A percentile compares a stretch with the other conserved stretches of the same genome.
phyloP scores from a whole-genome alignment of 495 filamentous ascomycete species.

The Penicillium longicatenatum region DNA sequence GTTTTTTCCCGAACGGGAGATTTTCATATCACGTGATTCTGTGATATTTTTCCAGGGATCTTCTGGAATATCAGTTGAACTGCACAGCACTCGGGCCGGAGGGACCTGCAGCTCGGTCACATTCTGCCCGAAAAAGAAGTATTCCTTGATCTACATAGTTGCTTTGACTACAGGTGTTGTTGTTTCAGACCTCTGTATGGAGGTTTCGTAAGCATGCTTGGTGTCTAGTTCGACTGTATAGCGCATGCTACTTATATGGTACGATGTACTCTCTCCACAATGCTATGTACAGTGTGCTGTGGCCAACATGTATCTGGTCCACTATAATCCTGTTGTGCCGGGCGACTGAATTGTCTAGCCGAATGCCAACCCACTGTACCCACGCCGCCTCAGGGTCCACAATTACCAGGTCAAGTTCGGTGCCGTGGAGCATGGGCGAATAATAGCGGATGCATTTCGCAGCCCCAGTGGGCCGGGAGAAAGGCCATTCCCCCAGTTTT shows the following conservation, averaged over 20 bases:
- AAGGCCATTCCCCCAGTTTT: conserved; percentile 13
- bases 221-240: no score
- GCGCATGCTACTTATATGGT: no score
- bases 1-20: conserved; percentile 1
- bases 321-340: neutral
- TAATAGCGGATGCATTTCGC: conserved; percentile 26
- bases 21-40: neutral
- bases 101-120: neutral
- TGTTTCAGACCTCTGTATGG: neutral
- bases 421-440: conserved; percentile 17
- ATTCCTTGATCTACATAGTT: neutral
- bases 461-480: conserved; percentile 24
- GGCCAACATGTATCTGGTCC: neutral
- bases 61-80: neutral
- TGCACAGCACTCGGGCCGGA: neutral
- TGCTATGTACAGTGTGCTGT: neutral
- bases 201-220: neutral
- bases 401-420: conserved; percentile 9
- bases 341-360: conserved; percentile 6
- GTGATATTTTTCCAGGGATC: neutral
- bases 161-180: neutral
- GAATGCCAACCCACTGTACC: conserved; percentile 1
- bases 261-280: neutral
- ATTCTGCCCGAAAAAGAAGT: neutral
- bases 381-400: conserved; percentile 16